Base-by-base conservation (phyloP, 805 yeast species). In the Hanseniaspora meyeri region DNA sequence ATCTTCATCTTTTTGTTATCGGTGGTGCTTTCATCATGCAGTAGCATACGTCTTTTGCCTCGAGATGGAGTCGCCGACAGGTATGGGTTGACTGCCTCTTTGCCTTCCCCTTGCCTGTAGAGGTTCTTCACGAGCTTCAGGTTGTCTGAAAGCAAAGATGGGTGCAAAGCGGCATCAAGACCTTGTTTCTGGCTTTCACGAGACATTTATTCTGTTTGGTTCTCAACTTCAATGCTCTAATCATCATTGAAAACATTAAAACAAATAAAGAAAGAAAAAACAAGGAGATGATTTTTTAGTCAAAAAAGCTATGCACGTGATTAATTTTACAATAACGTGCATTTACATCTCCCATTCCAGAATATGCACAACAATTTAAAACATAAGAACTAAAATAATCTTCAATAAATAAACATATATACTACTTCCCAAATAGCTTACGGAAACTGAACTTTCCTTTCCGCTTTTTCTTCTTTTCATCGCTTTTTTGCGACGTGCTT, bases 1-100 rank as follows among this genome's bases (percentile, higher is more conserved):
- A 0, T 7, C 65, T 59, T 43, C 64, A 65, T n/a, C 68, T 70
- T 7, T 77, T 62, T 0, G 80, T 80, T 39, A 73, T 68, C 9
- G 67, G 49, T 62, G 19, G 49, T 63, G 24, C 29, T 29, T 3
- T 40, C 40, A 17, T 31, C 20, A 6, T 32, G 16, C 5, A 42
- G 42, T 7, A 32, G 11, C 42, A 70, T 65, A 27, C 63, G 60
- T 17, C 64, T 65, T 34, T 61, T 32, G 11, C 36, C 49, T 51
- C 11, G 57, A 39, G 14, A 49, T 16, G 40, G 39, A 24, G 27
- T 24, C 8, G 43, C 43, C 43, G 61, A 57, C 38, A 69, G 49
- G 52, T 69, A 69, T 7, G 71, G 71, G 59, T 69, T 68, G 16
- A 8, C 19, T 11, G 17, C 9, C 7, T 48, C 24, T 7, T 74